phyloP scores from a whole-genome alignment of 805 yeast genomes.

The Cyberlindnera lachancei region DNA sequence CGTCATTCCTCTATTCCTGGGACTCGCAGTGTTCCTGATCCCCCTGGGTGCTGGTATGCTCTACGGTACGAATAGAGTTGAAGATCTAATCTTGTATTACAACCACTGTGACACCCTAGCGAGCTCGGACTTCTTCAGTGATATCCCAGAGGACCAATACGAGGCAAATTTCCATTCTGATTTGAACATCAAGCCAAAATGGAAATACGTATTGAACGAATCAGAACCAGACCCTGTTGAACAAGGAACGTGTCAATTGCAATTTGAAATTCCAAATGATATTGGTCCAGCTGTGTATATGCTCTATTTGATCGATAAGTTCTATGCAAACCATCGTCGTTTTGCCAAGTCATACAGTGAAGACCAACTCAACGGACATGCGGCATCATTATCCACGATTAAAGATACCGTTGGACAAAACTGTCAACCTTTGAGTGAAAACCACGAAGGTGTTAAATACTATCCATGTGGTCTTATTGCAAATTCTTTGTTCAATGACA shows the following conservation, averaged over 20 bases:
- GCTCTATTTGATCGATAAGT: slow-evolving; percentile 80
- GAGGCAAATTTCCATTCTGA: slow-evolving; percentile 46
- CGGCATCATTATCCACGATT: slow-evolving; percentile 47
- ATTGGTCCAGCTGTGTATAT: slow-evolving; percentile 68
- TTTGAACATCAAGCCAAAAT: slow-evolving; percentile 45
- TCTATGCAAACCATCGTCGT: slow-evolving; percentile 90
- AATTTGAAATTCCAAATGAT: slow-evolving; percentile 65
- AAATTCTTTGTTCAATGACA: slow-evolving; percentile 72
- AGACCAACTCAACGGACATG: slow-evolving; percentile 73
- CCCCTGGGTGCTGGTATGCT: slow-evolving; percentile 86
- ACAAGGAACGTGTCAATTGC: slow-evolving; percentile 57
- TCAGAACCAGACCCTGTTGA: slow-evolving; percentile 37
- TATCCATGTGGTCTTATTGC: slow-evolving; percentile 87
- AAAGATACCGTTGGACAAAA: slow-evolving; percentile 40
- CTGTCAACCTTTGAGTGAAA: slow-evolving; percentile 60
- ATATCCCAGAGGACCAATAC: slow-evolving; percentile 53
- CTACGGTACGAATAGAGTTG: slow-evolving; percentile 61
- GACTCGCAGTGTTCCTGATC: slow-evolving; percentile 73
- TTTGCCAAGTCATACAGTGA: slow-evolving; percentile 85
- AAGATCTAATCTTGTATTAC: slow-evolving; percentile 68
- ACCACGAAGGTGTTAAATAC: slow-evolving; percentile 46
- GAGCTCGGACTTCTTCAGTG: slow-evolving; percentile 32
- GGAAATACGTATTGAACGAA: slow-evolving; percentile 50
- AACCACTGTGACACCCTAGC: slow-evolving; percentile 58
- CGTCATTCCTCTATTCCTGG: slow-evolving; percentile 72